These are phyloP conservation scores for Eucalyptus grandis DNA, from an alignment of 345 rosid species.

Conservation along the genomic window DNA sequence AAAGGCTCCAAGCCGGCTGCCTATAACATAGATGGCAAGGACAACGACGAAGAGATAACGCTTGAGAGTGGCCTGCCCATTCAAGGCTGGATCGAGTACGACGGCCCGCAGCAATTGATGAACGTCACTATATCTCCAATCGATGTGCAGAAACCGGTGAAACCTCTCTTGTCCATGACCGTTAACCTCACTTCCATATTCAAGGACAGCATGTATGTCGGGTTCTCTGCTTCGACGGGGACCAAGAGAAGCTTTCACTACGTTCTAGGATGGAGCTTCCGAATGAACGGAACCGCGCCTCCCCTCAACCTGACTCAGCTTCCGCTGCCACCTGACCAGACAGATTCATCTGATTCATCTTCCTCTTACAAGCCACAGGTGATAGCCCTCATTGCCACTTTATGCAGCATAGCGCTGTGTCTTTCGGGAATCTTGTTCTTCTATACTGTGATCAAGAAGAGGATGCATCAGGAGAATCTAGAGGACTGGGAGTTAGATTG, in stretches of 20 bases:
- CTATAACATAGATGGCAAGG: neutral
- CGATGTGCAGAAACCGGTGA: conserved; percentile 1
- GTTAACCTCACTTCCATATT: neutral
- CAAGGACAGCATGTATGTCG: conserved; percentile 34
- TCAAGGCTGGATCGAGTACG: conserved; percentile 58
- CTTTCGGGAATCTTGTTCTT: conserved; percentile 13
- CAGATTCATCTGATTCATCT: neutral
- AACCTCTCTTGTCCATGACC: conserved; percentile 14
- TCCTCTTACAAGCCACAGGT: neutral
- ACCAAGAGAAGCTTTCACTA: conserved; percentile 44
- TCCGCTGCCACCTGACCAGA: conserved; percentile 18
- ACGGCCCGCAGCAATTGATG: conserved; percentile 6
- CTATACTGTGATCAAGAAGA: neutral
- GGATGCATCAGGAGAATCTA: conserved; percentile 6
- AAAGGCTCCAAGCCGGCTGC: neutral
- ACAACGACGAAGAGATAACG: neutral
- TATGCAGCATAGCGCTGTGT: conserved; percentile 2
- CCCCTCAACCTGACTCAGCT: conserved; percentile 24
- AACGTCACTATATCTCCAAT: conserved; percentile 43
- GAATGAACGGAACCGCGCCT: conserved; percentile 19
- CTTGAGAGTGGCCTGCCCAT: conserved; percentile 33
- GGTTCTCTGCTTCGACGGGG: conserved; percentile 82
- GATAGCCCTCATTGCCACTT: conserved; percentile 19
- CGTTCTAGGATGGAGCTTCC: conserved; percentile 74
- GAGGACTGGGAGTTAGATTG: conserved; percentile 75